Percentiles rank a stretch among this genome's conserved stretches.
These are phyloP conservation scores for Morella rubra DNA, from an alignment of 306 rosid genomes.

Conservation along the genomic window DNA sequence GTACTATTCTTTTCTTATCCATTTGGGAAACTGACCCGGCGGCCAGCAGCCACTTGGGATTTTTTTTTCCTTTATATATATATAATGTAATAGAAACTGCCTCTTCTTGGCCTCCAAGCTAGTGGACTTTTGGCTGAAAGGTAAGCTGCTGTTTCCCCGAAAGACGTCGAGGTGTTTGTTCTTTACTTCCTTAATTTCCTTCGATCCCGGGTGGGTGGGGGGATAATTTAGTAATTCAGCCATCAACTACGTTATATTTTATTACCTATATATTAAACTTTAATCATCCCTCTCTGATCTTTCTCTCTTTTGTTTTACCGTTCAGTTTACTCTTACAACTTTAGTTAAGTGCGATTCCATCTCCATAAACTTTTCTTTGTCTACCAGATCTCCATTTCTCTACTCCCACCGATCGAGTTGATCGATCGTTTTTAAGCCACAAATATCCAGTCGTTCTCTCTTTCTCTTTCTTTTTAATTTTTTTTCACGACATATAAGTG, in stretches of 20 bases:
- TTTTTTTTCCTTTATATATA: not conserved
- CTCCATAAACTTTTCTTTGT: constrained; percentile 28
- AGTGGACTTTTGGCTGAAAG: not conserved
- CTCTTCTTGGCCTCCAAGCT: not conserved
- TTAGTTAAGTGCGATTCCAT: constrained; percentile 24
- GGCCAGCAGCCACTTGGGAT: not conserved
- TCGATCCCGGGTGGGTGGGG: not conserved
- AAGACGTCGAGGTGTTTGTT: no score
- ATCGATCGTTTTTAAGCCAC: not conserved
- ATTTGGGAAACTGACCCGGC: not conserved
- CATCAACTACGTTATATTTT: constrained; percentile 26
- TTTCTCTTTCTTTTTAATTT: no score
- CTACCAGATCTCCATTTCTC: not conserved
- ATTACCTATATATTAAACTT: constrained; percentile 11
- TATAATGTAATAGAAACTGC: not conserved
- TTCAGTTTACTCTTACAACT: constrained; percentile 22
- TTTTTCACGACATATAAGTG: no score
- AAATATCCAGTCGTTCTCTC: no score
- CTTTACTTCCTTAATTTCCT: not conserved
- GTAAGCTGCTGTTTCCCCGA: no score
- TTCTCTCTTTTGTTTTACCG: constrained; percentile 10
- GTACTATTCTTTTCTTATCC: not conserved
- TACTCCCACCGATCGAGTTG: constrained; percentile 28
- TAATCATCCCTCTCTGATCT: not conserved
- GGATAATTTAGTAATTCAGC: not conserved